Evolutionary conservation across 148 eudicot genomes (phyloP).

Genomic region (Cornus kousa): DNA sequence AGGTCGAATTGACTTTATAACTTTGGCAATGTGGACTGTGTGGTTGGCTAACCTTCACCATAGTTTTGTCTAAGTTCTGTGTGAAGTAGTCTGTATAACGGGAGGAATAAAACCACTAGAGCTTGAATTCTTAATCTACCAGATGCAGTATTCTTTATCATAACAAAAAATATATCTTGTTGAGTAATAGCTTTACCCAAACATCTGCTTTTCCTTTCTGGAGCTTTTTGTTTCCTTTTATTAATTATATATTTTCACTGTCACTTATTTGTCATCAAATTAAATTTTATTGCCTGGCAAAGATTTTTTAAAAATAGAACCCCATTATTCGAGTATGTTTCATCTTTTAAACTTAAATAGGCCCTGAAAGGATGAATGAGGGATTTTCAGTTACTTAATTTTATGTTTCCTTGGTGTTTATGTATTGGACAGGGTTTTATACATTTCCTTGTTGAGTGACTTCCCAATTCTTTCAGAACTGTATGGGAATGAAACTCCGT

Average conservation of each 20-base stretch:
- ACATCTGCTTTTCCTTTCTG: no score
- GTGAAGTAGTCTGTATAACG: background rate
- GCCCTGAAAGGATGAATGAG: background rate
- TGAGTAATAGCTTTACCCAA: no score
- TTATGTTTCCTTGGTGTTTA: background rate
- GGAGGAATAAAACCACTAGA: background rate
- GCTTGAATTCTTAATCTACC: background rate
- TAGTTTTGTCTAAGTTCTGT: background rate
- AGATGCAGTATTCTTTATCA: background rate
- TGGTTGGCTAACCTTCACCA: background rate
- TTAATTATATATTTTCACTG: no score
- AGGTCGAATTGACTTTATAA: background rate
- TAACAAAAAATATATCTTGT: no score
- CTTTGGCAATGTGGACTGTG: background rate
- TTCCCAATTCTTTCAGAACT: slow-evolving; percentile 9
- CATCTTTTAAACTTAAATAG: background rate
- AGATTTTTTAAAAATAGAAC: background rate
- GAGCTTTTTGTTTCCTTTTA: no score
- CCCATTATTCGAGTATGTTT: background rate
- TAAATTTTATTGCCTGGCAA: background rate
- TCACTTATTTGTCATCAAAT: background rate
- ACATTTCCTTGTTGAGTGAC: background rate
- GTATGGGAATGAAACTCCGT: background rate
- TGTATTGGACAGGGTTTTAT: background rate
- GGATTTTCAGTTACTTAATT: background rate